Evolutionary conservation across 2,329 filamentous ascomycete species (phyloP).

Genomic region (Coniosporium uncinatum): DNA sequence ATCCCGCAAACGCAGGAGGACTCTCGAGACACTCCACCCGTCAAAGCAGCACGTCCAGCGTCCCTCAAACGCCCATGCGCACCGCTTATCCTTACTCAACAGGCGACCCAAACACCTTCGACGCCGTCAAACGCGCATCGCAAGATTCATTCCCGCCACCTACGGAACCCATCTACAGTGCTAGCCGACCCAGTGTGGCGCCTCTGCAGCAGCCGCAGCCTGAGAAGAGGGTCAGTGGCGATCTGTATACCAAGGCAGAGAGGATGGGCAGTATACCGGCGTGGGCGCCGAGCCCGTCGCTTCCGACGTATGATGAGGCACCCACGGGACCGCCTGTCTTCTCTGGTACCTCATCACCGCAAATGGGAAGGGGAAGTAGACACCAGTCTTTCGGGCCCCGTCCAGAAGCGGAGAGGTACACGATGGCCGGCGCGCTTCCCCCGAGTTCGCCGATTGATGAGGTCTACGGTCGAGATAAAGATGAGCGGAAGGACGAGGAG

Average conservation of each 20-base stretch:
- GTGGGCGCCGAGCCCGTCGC: conserved; percentile 17
- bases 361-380: too few species aligned
- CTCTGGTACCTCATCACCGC: too few species aligned
- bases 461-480: too few species aligned
- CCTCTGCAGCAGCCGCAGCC: conserved; percentile 85
- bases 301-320: conserved; percentile 31
- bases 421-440: too few species aligned
- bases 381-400: too few species aligned
- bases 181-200: conserved; percentile 38
- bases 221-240: conserved; percentile 53
- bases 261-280: neutral
- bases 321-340: conserved; percentile 32
- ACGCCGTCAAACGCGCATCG: conserved; percentile 45
- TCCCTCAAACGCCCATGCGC: too few species aligned
- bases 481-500: too few species aligned
- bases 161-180: conserved; percentile 24
- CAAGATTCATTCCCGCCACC: conserved; percentile 19
- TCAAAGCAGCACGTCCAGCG: conserved; percentile 17
- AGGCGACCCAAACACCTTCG: conserved; percentile 57
- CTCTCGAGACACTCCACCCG: too few species aligned
- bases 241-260: conserved; percentile 47
- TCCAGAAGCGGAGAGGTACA: too few species aligned
- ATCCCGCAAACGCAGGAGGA: too few species aligned
- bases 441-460: too few species aligned
- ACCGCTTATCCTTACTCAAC: conserved; percentile 63